Evolutionary conservation across 1,284 basidiomycete genomes (phyloP).

Genomic region (Malassezia brasiliensis): DNA sequence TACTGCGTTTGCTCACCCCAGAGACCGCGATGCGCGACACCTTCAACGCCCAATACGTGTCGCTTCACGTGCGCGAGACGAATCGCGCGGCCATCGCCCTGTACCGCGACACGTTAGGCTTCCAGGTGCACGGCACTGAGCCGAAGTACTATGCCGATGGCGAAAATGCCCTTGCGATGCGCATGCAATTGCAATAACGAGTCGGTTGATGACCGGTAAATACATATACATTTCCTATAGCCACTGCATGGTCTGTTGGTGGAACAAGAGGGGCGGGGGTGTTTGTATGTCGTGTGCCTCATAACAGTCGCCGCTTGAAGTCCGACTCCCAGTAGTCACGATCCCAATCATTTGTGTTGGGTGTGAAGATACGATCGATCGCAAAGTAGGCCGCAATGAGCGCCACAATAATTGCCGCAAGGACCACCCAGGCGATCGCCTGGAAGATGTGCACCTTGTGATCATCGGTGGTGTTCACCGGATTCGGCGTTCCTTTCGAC

Average conservation of each 20-base stretch:
- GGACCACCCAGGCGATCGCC: conserved; percentile 10
- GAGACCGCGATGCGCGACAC: conserved; percentile 46
- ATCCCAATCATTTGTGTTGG: conserved; percentile 16
- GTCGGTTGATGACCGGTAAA: background rate
- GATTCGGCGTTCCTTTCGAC: background rate
- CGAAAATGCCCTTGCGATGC: conserved; percentile 44
- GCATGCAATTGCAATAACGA: conserved; percentile 26
- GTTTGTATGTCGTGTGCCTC: background rate
- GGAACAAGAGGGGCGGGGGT: background rate
- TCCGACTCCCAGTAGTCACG: conserved; percentile 19
- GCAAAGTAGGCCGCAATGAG: conserved; percentile 1
- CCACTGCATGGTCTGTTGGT: background rate
- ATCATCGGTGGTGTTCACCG: background rate
- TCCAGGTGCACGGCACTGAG: conserved; percentile 41
- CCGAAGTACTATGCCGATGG: conserved; percentile 47
- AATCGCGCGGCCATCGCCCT: conserved; percentile 46
- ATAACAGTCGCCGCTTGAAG: conserved; percentile 13
- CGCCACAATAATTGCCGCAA: conserved; percentile 9
- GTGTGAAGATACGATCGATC: conserved; percentile 8
- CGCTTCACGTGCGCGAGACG: conserved; percentile 44
- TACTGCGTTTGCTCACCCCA: conserved; percentile 12
- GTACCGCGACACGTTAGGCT: conserved; percentile 44
- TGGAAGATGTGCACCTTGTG: background rate
- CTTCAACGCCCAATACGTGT: conserved; percentile 41
- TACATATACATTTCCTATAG: conserved; percentile 2